Conservation (phyloP, 768 basidiomycete species). For the Boletus eberwhitei region DNA sequence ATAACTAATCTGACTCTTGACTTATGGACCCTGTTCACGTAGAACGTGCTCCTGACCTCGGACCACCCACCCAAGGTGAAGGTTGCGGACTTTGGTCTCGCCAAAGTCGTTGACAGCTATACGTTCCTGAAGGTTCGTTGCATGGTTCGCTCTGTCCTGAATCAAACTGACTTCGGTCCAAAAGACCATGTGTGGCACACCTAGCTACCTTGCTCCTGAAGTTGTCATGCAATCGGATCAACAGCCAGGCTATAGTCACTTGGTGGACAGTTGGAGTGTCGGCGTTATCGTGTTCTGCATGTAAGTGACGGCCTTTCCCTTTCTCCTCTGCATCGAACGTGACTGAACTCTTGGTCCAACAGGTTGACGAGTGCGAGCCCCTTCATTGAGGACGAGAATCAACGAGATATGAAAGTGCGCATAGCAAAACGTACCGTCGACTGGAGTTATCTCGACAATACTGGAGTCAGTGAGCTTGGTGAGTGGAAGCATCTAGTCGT, state of each 20-base stretch:
- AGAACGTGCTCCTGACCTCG: slow-evolving; percentile 83
- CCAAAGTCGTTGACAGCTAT: slow-evolving; percentile 80
- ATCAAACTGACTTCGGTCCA: neutral
- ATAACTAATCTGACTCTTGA: neutral
- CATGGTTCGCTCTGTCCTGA: neutral
- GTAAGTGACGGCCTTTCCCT: slow-evolving; percentile 41
- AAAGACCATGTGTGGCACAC: slow-evolving; percentile 95
- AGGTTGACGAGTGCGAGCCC: slow-evolving; percentile 79
- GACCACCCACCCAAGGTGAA: slow-evolving; percentile 72
- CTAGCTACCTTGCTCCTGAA: slow-evolving; percentile 90
- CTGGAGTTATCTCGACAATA: slow-evolving; percentile 46
- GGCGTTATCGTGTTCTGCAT: slow-evolving; percentile 94
- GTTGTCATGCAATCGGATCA: slow-evolving; percentile 64
- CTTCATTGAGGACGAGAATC: slow-evolving; percentile 73
- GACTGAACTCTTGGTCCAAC: slow-evolving; percentile 1
- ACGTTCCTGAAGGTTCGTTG: slow-evolving; percentile 69
- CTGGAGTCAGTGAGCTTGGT: slow-evolving; percentile 48
- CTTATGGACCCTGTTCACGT: neutral
- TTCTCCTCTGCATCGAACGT: neutral
- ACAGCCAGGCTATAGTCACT: slow-evolving; percentile 71
- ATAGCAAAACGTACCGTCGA: slow-evolving; percentile 60
- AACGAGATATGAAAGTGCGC: slow-evolving; percentile 56
- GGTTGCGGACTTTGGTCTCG: slow-evolving; percentile 94
- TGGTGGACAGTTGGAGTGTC: slow-evolving; percentile 95
- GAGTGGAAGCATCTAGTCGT: slow-evolving; percentile 11